A percentile compares a stretch with the other conserved stretches of the same genome.
phyloP scores from a whole-genome alignment of 108 stramenopile genomes.

The Thalassiosira profunda region DNA sequence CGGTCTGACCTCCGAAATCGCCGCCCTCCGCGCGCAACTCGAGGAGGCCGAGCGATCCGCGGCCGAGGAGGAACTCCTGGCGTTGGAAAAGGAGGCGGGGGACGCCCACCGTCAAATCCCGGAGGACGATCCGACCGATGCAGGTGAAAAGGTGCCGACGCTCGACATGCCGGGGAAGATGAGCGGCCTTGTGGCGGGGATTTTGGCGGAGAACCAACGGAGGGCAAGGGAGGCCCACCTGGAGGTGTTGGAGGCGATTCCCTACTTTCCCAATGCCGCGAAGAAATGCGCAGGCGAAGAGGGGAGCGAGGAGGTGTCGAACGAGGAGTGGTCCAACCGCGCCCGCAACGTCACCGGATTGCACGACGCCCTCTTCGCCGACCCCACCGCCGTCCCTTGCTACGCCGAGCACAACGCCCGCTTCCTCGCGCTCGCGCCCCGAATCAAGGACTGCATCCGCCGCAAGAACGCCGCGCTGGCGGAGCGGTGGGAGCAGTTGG shows the following conservation, averaged over 20 bases:
- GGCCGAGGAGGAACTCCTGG: slow-evolving; percentile 21
- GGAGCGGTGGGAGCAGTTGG: slow-evolving; percentile 66
- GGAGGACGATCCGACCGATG: slow-evolving; percentile 13
- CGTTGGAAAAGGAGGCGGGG: neutral
- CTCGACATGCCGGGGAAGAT: slow-evolving; percentile 33
- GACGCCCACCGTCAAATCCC: slow-evolving; percentile 5
- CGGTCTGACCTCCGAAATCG: slow-evolving; percentile 17
- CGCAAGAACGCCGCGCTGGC: slow-evolving; percentile 57
- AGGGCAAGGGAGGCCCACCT: slow-evolving; percentile 66
- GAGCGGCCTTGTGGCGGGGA: slow-evolving; percentile 43
- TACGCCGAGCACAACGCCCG: slow-evolving; percentile 55
- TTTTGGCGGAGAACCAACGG: slow-evolving; percentile 64
- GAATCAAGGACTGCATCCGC: slow-evolving; percentile 74
- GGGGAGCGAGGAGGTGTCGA: slow-evolving; percentile 7
- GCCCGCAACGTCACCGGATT: slow-evolving; percentile 74
- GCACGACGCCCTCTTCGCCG: slow-evolving; percentile 71
- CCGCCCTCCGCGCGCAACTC: slow-evolving; percentile 10
- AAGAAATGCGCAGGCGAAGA: slow-evolving; percentile 6
- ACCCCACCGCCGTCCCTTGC: slow-evolving; percentile 72
- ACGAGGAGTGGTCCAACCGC: slow-evolving; percentile 71
- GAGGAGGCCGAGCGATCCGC: slow-evolving; percentile 35
- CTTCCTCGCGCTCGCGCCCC: slow-evolving; percentile 55
- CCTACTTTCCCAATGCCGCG: slow-evolving; percentile 13
- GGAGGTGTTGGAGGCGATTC: slow-evolving; percentile 48
- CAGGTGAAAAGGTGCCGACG: slow-evolving; percentile 14